Evolutionary conservation across 2,329 filamentous ascomycete genomes (phyloP), one percentile per base, ranked within the genome.

Genomic region (Didymella segeticola): DNA sequence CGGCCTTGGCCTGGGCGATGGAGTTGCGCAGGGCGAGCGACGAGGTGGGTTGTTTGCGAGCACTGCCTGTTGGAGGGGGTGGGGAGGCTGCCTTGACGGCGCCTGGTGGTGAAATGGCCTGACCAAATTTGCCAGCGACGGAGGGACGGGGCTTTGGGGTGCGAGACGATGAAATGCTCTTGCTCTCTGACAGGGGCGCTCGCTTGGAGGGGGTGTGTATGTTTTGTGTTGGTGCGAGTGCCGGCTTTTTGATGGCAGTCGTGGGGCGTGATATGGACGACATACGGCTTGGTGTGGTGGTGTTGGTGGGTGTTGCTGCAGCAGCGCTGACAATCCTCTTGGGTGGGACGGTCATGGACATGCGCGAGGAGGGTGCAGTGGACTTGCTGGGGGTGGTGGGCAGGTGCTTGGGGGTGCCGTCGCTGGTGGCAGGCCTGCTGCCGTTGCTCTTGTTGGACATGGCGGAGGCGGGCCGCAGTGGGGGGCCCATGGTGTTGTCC

Each of bases 1-100:
- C 90, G 2, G 92, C 92, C 70, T 93, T 96, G 1, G 95, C 93
- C 65, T 93, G 93, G 30, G 93, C 91, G 58, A 98, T 97, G 47
- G 95, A 93, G 45, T 97, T 91, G 27, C 95, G 86, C 12, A 99
- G 77, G 0, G 92, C 88, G 14, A 84, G 80, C 0, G 93, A 97
- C 0, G 92, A 92, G 64, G 90, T 95, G 5, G 79, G 75, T 1
- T 73, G 73, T 53, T 79, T 83, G 29, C 74, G 60, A 36, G 67
- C 71, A 12, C 74, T 67, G 52, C 78, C 75, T 19, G 64, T 68
- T 4, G 63, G 46, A 6, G 60, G 48, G 7, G 37, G 19, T 11
- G 61, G 29, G 57, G 33, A 42, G 56, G 57, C n/a, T 17, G 59
- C 53, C 2, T 51, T 31, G 15, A 61, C 41, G 33, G 62, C 59